Base-by-base conservation (phyloP, 2,329 filamentous ascomycete species). In the Apiospora arundinis region DNA sequence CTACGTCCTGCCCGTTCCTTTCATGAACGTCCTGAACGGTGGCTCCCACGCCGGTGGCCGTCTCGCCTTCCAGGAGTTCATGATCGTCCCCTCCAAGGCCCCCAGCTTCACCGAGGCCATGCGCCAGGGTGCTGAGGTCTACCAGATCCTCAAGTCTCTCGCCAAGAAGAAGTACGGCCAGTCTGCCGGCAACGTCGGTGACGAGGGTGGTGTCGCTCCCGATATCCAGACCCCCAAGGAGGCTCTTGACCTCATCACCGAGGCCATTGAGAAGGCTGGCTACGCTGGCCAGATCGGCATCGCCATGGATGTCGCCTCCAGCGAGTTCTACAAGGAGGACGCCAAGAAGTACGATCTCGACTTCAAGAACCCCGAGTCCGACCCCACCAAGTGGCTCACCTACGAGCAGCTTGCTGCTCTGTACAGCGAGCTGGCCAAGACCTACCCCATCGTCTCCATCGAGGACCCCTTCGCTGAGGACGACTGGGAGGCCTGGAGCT, bases 401-500 rank as follows among this genome's bases (percentile, higher is more conserved):
- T 98, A 98, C 87, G 94, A 98, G 90, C 89, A 99, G 88, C 93
- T 99, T 74, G 95, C 96, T 82, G 91, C 92, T 81, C 87, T 97
- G 80, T 98, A 99, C 92, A 91, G 93, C 84, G 88, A 91, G 66
- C 92, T 99, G 74, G 89, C 90, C 83, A 90, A 92, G 90, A 98
- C 97, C 89, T 99, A 99, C 89, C 95, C 96, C 81, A 99, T 99
- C 81, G 94, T 98, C 87, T 94, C 91, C 85, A 98, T 99, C 80
- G 96, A 99, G 89, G 96, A 99, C 84, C 96, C 96, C 83, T 99
- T 99, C 87, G 95, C 94, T 76, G 96, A 99, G 91, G 96, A 98
- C 81, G 96, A 99, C 90, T 99, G 96, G 96, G 95, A 98, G 91
- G 96, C 96, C 74, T 99, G 96, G 96, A 97, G 94, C 91, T 97